phyloP scores from a whole-genome alignment of 176 grass and related monocot genomes.

The Sorghum bicolor region DNA sequence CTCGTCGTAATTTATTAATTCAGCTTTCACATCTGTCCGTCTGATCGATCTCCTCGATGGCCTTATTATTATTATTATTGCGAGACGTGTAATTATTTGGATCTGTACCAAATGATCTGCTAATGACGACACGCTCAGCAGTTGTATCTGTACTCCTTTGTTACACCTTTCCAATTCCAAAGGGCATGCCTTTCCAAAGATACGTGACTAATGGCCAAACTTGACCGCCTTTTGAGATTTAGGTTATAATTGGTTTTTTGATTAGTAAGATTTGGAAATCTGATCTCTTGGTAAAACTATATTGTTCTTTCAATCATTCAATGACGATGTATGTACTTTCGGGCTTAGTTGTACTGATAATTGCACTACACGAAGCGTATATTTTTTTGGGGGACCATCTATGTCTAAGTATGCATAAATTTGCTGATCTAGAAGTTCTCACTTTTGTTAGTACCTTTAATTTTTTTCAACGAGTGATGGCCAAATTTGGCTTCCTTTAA shows the following conservation, averaged over 20 bases:
- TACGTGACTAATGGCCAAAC: background rate
- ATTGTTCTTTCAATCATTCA: background rate
- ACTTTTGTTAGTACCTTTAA: too few species aligned
- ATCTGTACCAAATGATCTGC: background rate
- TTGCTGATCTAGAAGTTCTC: too few species aligned
- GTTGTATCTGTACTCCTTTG: background rate
- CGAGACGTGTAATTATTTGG: background rate
- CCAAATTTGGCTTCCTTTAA: background rate
- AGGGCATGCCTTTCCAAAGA: too few species aligned
- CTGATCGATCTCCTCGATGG: background rate
- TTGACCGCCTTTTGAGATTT: constrained; percentile 27
- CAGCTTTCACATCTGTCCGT: constrained; percentile 11
- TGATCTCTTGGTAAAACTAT: background rate
- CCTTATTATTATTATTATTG: background rate
- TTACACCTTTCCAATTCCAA: too few species aligned
- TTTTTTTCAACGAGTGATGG: background rate
- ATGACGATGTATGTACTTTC: background rate
- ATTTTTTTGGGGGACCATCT: background rate
- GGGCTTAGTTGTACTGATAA: background rate
- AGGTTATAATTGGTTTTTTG: background rate
- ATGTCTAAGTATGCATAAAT: too few species aligned
- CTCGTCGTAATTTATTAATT: background rate
- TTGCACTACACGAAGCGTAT: background rate
- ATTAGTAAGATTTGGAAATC: constrained; percentile 1
- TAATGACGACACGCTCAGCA: background rate